A percentile compares a stretch with the other conserved stretches of the same genome.
These are phyloP conservation scores for Sporothrix dimorphospora DNA, from an alignment of 2,329 filamentous ascomycete genomes.

Conservation along the genomic window DNA sequence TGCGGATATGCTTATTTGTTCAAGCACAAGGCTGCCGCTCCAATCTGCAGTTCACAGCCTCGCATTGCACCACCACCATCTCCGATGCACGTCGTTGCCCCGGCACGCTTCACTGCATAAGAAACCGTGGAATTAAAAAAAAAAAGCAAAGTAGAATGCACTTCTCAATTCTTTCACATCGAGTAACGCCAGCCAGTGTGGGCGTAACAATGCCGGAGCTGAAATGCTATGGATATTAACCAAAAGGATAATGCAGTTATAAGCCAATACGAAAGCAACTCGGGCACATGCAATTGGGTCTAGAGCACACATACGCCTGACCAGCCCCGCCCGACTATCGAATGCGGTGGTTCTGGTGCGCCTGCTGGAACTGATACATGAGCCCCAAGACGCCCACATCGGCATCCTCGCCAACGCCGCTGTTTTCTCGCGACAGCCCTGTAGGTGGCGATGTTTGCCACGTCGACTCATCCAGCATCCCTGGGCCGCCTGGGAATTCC, in stretches of 20 bases:
- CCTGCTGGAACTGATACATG: constrained; percentile 62
- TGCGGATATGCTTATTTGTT: too few species aligned
- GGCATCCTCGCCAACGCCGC: constrained; percentile 50
- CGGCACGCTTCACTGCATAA: not conserved
- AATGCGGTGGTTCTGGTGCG: constrained; percentile 53
- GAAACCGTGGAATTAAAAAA: not conserved
- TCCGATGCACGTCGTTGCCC: not conserved
- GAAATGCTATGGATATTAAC: not conserved
- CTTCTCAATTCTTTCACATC: not conserved
- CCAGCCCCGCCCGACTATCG: not conserved
- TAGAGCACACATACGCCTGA: not conserved
- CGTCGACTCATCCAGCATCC: constrained; percentile 58
- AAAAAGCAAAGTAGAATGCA: not conserved
- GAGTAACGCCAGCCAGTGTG: not conserved
- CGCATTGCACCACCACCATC: not conserved
- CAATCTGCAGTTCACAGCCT: constrained; percentile 4
- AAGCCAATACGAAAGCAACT: not conserved
- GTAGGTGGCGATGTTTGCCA: constrained; percentile 62
- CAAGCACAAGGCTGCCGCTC: not conserved
- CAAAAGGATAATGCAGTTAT: not conserved
- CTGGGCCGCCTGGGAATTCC: constrained; percentile 55
- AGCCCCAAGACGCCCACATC: constrained; percentile 61
- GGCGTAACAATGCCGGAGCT: not conserved
- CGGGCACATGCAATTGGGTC: not conserved
- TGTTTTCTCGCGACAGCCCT: constrained; percentile 57